Base-by-base conservation (phyloP, 306 rosid species). In the Vicia faba region DNA sequence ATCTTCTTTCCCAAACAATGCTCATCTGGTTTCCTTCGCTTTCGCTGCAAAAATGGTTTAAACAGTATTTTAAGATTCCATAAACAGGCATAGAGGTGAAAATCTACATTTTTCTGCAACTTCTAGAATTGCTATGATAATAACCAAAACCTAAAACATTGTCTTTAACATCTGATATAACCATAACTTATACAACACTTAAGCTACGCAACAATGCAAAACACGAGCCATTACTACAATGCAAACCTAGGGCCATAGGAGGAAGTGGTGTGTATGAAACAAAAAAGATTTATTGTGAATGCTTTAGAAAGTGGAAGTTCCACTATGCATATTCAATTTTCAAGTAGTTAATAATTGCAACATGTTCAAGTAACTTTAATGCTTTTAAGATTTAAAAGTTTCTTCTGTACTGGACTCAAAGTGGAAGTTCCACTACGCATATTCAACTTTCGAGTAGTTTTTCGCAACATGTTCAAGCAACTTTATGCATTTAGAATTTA, bases 11-110 rank as follows among this genome's bases (percentile, higher is more conserved):
- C 98, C 29, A 81, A 28, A 35, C 19, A 72, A 73, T 86, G 81
- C 19, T 93, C 97, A 18, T 90, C 97, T n/a, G 87, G 56, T 80
- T 93, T 93, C 82, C 99, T 90, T 58, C 97, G 85, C 84, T 93
- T 93, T 80, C 97, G 78, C 99, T 93, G 91, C 73, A 73, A 86
- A 86, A 76, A 67, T 43, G 67, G 71, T 74, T 75, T 35, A 12
- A 65, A 53, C 5, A 7, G 29, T 50, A 66, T 39, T 68, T 70
- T 72, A 73, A 56, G 72, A 54, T 74, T 80, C 73, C 46, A 58
- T 75, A 57, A 48, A 74, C 67, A 73, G 14, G 39, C 1, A 2
- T 20, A 63, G 64, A 73, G 33, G 53, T 11, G 23, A 33, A 66
- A 66, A 57, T 29, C 48, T 38, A 11, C 59, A 61, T 68, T 75